Conservation (phyloP, 2,329 filamentous ascomycete genomes). For the Trichoderma brevicompactum region DNA sequence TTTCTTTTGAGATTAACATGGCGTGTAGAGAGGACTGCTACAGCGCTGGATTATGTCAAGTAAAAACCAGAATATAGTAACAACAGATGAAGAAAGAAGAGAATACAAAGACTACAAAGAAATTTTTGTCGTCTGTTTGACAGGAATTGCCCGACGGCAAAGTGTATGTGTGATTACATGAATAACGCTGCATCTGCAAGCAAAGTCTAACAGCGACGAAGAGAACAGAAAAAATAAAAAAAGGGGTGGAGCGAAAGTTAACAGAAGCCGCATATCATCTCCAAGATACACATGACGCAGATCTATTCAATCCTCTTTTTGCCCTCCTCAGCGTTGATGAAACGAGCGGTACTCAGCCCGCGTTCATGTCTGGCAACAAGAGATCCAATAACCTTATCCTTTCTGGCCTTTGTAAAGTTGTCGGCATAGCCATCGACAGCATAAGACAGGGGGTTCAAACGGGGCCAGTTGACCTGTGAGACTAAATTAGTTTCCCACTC, state of each 20-base stretch:
- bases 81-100: not conserved
- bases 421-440: slow-evolving; percentile 88
- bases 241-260: slow-evolving; percentile 22
- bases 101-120: not conserved
- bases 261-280: not conserved
- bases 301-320: slow-evolving; percentile 94
- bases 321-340: slow-evolving; percentile 89
- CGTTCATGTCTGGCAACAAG: slow-evolving; percentile 74
- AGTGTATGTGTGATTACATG: not conserved
- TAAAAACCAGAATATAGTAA: slow-evolving; percentile 5
- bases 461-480: slow-evolving; percentile 92
- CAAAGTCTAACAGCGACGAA: slow-evolving; percentile 28
- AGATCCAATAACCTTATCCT: slow-evolving; percentile 78
- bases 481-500: not conserved
- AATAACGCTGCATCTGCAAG: slow-evolving; percentile 24
- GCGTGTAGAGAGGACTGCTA: not conserved
- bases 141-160: not conserved
- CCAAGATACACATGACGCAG: not conserved
- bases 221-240: slow-evolving; percentile 30
- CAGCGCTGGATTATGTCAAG: not conserved
- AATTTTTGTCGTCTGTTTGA: not conserved
- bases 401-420: slow-evolving; percentile 78
- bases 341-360: slow-evolving; percentile 79
- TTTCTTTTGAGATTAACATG: not conserved
- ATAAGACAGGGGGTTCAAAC: slow-evolving; percentile 85